Evolutionary conservation across 2,329 filamentous ascomycete genomes (phyloP).

Genomic region (Trichoderma gracile): DNA sequence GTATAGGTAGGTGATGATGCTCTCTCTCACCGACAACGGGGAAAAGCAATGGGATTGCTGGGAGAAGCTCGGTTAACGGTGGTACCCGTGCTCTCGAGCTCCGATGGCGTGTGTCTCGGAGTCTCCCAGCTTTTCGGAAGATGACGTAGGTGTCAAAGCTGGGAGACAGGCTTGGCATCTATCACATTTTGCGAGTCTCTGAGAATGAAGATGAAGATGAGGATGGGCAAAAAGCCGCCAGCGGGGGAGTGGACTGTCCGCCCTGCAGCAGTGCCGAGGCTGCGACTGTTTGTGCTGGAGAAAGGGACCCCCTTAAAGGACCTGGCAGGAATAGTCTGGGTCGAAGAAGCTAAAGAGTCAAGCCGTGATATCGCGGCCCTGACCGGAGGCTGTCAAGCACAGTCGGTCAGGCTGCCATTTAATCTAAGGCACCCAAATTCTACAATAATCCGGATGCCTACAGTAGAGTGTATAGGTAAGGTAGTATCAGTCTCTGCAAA

Average conservation of each 20-base stretch:
- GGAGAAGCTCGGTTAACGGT: slow-evolving; percentile 20
- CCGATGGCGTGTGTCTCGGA: neutral
- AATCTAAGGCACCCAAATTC: neutral
- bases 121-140: neutral
- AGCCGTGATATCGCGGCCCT: neutral
- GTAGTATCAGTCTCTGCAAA: neutral
- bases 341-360: neutral
- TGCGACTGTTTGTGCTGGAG: neutral
- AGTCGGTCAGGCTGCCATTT: neutral
- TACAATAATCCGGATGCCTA: neutral
- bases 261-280: neutral
- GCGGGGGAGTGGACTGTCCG: neutral
- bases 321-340: neutral
- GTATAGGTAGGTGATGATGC: neutral
- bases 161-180: neutral
- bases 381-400: neutral
- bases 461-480: too few species aligned
- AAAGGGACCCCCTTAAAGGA: slow-evolving; percentile 18
- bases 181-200: neutral
- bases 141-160: slow-evolving; percentile 4
- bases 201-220: neutral
- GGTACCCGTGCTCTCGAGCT: neutral
- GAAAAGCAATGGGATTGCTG: neutral
- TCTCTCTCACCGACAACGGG: neutral
- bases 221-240: neutral